A percentile compares a stretch with the other conserved stretches of the same genome.
These are phyloP conservation scores for Ophiostoma piceae DNA, from an alignment of 2,329 filamentous ascomycete genomes.

Conservation along the genomic window DNA sequence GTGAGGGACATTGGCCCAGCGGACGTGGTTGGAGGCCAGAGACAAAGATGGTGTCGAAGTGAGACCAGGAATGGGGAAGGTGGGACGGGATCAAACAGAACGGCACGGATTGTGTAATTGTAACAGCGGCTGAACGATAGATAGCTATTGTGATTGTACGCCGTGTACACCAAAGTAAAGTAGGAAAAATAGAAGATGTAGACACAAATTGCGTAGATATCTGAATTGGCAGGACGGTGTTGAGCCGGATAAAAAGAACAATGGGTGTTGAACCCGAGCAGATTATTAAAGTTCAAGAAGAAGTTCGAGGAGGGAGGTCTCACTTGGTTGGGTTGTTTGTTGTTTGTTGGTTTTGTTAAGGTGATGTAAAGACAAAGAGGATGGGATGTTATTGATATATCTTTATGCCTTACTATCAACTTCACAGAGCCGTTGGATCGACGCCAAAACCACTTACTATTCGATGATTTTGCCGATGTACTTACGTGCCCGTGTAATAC, in stretches of 20 bases:
- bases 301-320: background rate
- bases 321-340: background rate
- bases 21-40: background rate
- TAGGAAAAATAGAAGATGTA: background rate
- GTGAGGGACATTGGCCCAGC: background rate
- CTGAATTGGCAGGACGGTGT: background rate
- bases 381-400: background rate
- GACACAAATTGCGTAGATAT: background rate
- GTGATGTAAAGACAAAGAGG: background rate
- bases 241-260: background rate
- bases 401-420: background rate
- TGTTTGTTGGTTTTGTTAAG: background rate
- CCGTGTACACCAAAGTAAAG: background rate
- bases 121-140: background rate
- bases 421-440: background rate
- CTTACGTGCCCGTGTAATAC: background rate
- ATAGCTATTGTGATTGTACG: too few relatives aligned
- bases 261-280: background rate
- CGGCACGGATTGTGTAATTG: background rate
- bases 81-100: background rate
- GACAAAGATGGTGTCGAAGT: background rate
- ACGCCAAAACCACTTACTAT: background rate
- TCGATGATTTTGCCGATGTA: background rate
- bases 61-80: background rate
- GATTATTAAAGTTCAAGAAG: background rate